phyloP scores from a whole-genome alignment of 2,329 filamentous ascomycete genomes.

The Claviceps pazoutovae region DNA sequence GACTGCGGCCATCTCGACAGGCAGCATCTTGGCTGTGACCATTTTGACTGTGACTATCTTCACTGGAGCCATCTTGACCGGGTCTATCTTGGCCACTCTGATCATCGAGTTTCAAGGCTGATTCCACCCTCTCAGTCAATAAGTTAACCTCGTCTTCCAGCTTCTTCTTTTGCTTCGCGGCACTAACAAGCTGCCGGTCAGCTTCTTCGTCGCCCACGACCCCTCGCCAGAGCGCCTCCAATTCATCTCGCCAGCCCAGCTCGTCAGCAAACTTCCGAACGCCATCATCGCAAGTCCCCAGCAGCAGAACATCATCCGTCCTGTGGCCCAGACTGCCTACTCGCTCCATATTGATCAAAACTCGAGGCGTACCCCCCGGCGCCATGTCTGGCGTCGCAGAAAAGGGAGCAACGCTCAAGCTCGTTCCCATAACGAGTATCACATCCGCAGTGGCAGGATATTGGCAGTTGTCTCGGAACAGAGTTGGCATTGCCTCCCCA shows the following conservation, averaged over 20 bases:
- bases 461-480: slow-evolving; percentile 22
- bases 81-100: slow-evolving; percentile 2
- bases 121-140: slow-evolving; percentile 22
- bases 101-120: slow-evolving; percentile 19
- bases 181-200: slow-evolving; percentile 27
- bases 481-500: slow-evolving; percentile 48
- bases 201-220: slow-evolving; percentile 50
- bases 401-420: slow-evolving; percentile 78
- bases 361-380: slow-evolving; percentile 48
- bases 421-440: slow-evolving; percentile 78
- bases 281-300: slow-evolving; percentile 74
- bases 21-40: too few relatives aligned
- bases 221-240: slow-evolving; percentile 61
- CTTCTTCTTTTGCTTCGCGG: slow-evolving; percentile 17
- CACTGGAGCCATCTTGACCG: too few relatives aligned
- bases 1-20: too few relatives aligned
- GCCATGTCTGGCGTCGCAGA: slow-evolving; percentile 61
- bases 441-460: slow-evolving; percentile 55
- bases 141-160: slow-evolving; percentile 31
- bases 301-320: slow-evolving; percentile 68
- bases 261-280: slow-evolving; percentile 65
- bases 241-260: slow-evolving; percentile 73
- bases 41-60: too few relatives aligned
- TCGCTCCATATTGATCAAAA: slow-evolving; percentile 76
- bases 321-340: slow-evolving; percentile 68